Evolutionary conservation across 2,329 filamentous ascomycete genomes (phyloP).

Genomic region (Nemania bipapillata): DNA sequence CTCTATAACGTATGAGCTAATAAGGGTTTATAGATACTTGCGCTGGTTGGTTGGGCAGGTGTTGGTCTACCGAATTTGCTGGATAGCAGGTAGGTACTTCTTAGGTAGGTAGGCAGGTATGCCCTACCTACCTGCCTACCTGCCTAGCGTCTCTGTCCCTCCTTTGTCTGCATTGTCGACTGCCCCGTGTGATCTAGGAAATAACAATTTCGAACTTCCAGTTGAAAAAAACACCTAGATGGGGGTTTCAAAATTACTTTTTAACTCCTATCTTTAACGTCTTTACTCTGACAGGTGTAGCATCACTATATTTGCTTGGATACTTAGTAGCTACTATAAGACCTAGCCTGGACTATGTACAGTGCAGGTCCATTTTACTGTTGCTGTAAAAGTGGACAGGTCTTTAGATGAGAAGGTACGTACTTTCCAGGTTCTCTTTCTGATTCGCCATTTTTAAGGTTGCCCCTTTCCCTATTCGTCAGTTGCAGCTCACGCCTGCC

Average conservation of each 20-base stretch:
- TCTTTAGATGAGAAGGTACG: slow-evolving; percentile 18
- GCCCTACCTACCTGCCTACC: background rate
- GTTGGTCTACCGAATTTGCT: background rate
- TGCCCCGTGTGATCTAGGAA: background rate
- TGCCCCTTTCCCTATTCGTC: slow-evolving; percentile 38
- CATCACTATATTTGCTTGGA: background rate
- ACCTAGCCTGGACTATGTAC: background rate
- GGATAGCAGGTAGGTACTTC: background rate
- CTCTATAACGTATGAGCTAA: slow-evolving; percentile 2
- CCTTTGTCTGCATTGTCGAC: background rate
- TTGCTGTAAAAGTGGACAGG: background rate
- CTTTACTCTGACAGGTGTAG: slow-evolving; percentile 9
- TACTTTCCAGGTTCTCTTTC: slow-evolving; percentile 23
- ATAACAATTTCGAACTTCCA: background rate
- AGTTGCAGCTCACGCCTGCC: slow-evolving; percentile 43
- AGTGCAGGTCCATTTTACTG: slow-evolving; percentile 3
- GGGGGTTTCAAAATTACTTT: background rate
- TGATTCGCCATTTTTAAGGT: slow-evolving; percentile 42
- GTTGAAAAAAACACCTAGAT: too few species aligned
- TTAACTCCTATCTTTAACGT: background rate
- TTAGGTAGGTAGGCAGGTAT: background rate
- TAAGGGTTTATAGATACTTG: background rate
- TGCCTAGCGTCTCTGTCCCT: background rate
- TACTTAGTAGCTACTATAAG: background rate
- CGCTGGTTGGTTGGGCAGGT: background rate